Percentiles rank a stretch among this genome's conserved stretches.
These are phyloP conservation scores for Globisporangium sylvaticum DNA, from an alignment of 352 stramenopile genomes.

Conservation along the genomic window DNA sequence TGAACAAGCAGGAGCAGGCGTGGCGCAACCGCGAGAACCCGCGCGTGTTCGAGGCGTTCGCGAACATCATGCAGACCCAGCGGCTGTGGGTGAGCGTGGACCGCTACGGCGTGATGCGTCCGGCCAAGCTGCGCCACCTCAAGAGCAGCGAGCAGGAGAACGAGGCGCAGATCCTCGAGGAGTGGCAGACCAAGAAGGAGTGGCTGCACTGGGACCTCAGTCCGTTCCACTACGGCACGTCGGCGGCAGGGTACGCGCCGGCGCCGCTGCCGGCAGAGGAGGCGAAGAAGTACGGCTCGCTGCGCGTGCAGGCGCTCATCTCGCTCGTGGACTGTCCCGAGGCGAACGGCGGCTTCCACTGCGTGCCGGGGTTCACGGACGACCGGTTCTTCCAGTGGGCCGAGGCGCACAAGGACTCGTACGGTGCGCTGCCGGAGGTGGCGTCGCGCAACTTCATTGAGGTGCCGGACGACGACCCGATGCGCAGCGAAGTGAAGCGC, in stretches of 20 bases:
- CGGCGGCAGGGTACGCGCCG: conserved; percentile 34
- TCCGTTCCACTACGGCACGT: conserved; percentile 46
- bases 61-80: conserved; percentile 26
- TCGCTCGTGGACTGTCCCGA: conserved; percentile 37
- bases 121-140: conserved; percentile 27
- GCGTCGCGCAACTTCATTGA: conserved; percentile 41
- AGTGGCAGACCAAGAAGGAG: conserved; percentile 49
- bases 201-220: conserved; percentile 53
- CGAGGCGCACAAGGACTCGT: conserved; percentile 24
- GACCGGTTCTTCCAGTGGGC: conserved; percentile 46
- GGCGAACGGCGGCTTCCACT: conserved; percentile 45
- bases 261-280: conserved; percentile 16
- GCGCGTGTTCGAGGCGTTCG: conserved; percentile 30
- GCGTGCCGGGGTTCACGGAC: conserved; percentile 42
- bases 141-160: conserved; percentile 17
- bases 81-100: conserved; percentile 48
- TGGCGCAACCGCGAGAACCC: conserved; percentile 47
- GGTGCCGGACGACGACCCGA: conserved; percentile 36
- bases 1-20: conserved; percentile 39
- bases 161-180: conserved; percentile 23
- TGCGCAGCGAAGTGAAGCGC: conserved; percentile 30
- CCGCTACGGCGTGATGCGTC: conserved; percentile 46
- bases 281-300: conserved; percentile 29
- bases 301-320: conserved; percentile 42
- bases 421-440: conserved; percentile 29